Evolutionary conservation across 1,284 basidiomycete genomes (phyloP).

Genomic region (Meira miltonrushii): DNA sequence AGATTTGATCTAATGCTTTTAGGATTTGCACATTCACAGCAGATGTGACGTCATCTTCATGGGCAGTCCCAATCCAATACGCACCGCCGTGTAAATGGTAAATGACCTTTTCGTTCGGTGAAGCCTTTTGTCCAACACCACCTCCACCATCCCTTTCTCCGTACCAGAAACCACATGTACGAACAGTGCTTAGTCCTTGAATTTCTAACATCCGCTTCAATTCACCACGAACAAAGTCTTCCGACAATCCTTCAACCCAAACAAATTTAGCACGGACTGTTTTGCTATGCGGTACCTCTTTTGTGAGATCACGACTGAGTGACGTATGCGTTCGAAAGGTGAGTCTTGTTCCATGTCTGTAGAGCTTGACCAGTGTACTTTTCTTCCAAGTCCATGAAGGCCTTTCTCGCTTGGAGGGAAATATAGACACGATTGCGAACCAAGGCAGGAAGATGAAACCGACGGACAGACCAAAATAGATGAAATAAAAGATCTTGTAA

Average conservation of each 20-base stretch:
- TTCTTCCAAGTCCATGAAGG: conserved; percentile 43
- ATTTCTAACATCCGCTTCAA: conserved; percentile 30
- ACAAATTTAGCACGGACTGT: conserved; percentile 37
- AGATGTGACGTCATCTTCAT: conserved; percentile 37
- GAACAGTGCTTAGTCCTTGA: conserved; percentile 24
- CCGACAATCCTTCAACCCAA: conserved; percentile 30
- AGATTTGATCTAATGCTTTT: conserved; percentile 27
- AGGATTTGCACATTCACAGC: conserved; percentile 36
- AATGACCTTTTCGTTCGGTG: conserved; percentile 35
- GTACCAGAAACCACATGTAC: conserved; percentile 44
- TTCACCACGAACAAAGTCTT: conserved; percentile 34
- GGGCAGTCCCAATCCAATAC: conserved; percentile 46
- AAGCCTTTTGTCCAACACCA: conserved; percentile 26
- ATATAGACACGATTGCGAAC: conserved; percentile 27
- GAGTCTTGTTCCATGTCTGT: conserved; percentile 32
- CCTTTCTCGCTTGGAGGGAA: conserved; percentile 26
- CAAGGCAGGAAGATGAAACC: conserved; percentile 32
- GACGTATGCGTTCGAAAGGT: conserved; percentile 41
- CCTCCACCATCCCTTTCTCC: conserved; percentile 16
- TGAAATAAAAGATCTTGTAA: conserved; percentile 38
- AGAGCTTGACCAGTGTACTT: conserved; percentile 37
- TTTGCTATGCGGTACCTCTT: conserved; percentile 37
- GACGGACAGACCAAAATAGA: conserved; percentile 40
- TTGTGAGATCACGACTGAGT: conserved; percentile 29
- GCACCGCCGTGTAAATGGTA: conserved; percentile 46